These are phyloP conservation scores for Sporothrix protearum DNA, from an alignment of 2,329 filamentous ascomycete genomes.

Conservation along the genomic window DNA sequence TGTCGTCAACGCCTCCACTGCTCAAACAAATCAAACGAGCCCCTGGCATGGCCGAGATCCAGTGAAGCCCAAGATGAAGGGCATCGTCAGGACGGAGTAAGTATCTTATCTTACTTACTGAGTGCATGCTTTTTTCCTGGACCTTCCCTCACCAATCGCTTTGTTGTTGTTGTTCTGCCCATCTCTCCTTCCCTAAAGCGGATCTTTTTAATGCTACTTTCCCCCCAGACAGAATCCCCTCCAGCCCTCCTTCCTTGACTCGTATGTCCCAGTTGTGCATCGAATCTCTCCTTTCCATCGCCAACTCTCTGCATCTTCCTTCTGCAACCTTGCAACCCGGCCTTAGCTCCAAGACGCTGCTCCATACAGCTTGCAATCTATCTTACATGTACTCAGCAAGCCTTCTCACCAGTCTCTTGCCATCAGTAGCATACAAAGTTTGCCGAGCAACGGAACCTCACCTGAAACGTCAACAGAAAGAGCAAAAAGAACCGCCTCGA, in stretches of 20 bases:
- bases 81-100: no score
- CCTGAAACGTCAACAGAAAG: background rate
- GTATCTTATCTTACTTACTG: no score
- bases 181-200: background rate
- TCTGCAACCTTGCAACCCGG: background rate
- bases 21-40: slow-evolving; percentile 3
- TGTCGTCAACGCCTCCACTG: background rate
- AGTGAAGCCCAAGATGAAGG: slow-evolving; percentile 3
- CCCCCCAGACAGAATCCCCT: background rate
- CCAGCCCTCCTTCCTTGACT: background rate
- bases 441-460: background rate
- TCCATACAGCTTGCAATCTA: background rate
- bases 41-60: slow-evolving; percentile 12
- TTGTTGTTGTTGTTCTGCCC: slow-evolving; percentile 2
- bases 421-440: no score
- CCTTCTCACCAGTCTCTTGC: background rate
- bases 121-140: background rate
- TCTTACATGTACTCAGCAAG: no score
- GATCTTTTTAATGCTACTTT: background rate
- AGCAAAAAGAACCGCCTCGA: background rate
- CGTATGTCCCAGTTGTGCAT: background rate
- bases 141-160: slow-evolving; percentile 9
- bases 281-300: background rate
- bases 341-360: background rate
- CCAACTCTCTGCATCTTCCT: background rate